phyloP scores from a whole-genome alignment of 345 rosid genomes.

The Cardamine occulta region DNA sequence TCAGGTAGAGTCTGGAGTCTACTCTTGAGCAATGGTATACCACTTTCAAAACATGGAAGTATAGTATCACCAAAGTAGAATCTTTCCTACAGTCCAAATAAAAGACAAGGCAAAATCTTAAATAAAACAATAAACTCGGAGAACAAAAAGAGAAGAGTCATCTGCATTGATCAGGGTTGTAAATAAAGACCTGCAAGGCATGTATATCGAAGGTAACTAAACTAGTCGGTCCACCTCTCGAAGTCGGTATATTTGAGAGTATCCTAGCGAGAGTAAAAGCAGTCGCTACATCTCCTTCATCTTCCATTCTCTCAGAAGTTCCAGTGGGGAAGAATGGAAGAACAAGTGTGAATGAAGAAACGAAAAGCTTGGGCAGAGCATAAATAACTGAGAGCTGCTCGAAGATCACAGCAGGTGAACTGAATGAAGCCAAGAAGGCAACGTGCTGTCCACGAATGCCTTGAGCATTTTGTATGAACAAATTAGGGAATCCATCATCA shows the following conservation, averaged over 20 bases:
- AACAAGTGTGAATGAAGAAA: slow-evolving; percentile 91
- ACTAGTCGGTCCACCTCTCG: slow-evolving; percentile 96
- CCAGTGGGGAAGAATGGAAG: slow-evolving; percentile 98
- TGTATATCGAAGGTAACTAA: slow-evolving; percentile 97
- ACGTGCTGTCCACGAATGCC: slow-evolving; percentile 92
- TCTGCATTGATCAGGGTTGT: neutral
- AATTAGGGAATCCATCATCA: slow-evolving; percentile 91
- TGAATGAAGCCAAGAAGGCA: slow-evolving; percentile 92
- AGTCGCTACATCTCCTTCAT: slow-evolving; percentile 95
- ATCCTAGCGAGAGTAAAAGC: slow-evolving; percentile 98
- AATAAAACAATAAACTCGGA: slow-evolving; percentile 9
- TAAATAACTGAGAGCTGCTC: slow-evolving; percentile 94
- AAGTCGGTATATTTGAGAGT: slow-evolving; percentile 78
- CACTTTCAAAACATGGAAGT: slow-evolving; percentile 94
- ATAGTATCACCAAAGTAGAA: slow-evolving; percentile 95
- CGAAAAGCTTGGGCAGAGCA: slow-evolving; percentile 86
- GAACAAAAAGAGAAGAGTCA: neutral
- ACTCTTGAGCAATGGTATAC: slow-evolving; percentile 86
- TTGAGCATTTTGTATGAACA: slow-evolving; percentile 93
- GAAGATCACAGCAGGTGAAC: slow-evolving; percentile 86
- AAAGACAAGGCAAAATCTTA: slow-evolving; percentile 1
- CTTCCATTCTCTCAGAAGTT: slow-evolving; percentile 98
- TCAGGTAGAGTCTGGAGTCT: slow-evolving; percentile 88
- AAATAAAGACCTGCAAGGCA: slow-evolving; percentile 77
- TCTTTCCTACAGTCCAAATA: slow-evolving; percentile 66